A percentile compares a stretch with the other conserved stretches of the same genome.
phyloP scores from a whole-genome alignment of 306 rosid genomes.

The Dalbergia oliveri region DNA sequence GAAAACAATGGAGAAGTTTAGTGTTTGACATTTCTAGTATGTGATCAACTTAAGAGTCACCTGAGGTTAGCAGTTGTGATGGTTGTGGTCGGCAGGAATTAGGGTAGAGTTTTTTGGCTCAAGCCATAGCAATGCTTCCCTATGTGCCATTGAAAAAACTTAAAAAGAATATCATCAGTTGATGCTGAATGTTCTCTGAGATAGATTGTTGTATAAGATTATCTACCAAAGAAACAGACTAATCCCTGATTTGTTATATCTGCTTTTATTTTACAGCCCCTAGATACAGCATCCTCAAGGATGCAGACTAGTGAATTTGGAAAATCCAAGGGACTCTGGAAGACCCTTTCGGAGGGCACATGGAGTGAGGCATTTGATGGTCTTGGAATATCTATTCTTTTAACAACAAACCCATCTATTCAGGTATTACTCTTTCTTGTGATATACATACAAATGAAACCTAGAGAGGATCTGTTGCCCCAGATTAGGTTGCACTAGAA shows the following conservation, averaged over 20 bases:
- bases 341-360: conserved; percentile 84
- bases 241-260: conserved; percentile 36
- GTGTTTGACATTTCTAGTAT: conserved; percentile 5
- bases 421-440: conserved; percentile 62
- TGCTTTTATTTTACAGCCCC: conserved; percentile 68
- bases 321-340: conserved; percentile 91
- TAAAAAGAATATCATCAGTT: not conserved
- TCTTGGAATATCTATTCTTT: conserved; percentile 89
- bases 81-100: not conserved
- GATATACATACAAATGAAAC: conserved; percentile 34
- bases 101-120: not conserved
- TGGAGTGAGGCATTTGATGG: conserved; percentile 93
- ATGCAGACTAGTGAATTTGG: conserved; percentile 99
- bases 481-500: conserved; percentile 18
- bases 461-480: conserved; percentile 36
- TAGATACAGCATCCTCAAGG: conserved; percentile 90
- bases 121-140: not conserved
- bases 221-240: conserved; percentile 18
- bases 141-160: not conserved
- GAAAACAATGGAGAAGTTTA: conserved; percentile 14
- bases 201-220: not conserved
- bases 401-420: conserved; percentile 93
- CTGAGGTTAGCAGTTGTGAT: not conserved
- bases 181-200: not conserved
- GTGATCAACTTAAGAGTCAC: conserved; percentile 32